phyloP scores from a whole-genome alignment of 306 rosid genomes.

The Vachellia pachyceras region DNA sequence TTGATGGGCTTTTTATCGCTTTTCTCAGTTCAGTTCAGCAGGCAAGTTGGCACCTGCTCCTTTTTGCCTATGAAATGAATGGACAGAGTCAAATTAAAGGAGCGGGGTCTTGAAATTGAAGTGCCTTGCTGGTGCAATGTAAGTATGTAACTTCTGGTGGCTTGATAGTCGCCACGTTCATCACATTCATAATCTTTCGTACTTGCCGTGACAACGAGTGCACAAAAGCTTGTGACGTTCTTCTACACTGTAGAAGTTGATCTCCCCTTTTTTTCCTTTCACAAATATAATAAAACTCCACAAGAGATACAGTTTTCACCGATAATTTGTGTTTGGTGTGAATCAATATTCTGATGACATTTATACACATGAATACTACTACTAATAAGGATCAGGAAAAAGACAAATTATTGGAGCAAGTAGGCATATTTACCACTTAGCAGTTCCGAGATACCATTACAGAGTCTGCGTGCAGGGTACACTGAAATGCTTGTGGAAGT shows the following conservation, averaged over 20 bases:
- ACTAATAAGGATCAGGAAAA: neutral
- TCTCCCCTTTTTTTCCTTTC: neutral
- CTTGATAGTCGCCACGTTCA: constrained; percentile 16
- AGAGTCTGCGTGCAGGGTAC: constrained; percentile 21
- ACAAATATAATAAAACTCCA: neutral
- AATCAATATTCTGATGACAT: neutral
- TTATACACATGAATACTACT: neutral
- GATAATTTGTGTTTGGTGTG: neutral
- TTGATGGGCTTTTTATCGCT: neutral
- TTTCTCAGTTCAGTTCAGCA: neutral
- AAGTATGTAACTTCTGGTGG: neutral
- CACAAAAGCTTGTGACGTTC: constrained; percentile 6
- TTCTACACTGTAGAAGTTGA: neutral
- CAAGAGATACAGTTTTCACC: neutral
- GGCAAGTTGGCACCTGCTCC: constrained; percentile 6
- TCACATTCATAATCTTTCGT: neutral
- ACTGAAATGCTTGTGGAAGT: constrained; percentile 9
- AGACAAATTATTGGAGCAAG: neutral
- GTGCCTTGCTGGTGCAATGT: neutral
- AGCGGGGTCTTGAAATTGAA: constrained; percentile 7
- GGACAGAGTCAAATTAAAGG: constrained; percentile 5
- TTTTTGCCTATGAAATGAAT: neutral
- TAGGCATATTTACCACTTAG: neutral
- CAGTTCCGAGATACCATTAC: neutral
- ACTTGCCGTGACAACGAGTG: constrained; percentile 11